Evolutionary conservation across 2,329 filamentous ascomycete species (phyloP), one percentile per base, ranked within the genome.

Genomic region (Cephalotrichum gorgonifer): DNA sequence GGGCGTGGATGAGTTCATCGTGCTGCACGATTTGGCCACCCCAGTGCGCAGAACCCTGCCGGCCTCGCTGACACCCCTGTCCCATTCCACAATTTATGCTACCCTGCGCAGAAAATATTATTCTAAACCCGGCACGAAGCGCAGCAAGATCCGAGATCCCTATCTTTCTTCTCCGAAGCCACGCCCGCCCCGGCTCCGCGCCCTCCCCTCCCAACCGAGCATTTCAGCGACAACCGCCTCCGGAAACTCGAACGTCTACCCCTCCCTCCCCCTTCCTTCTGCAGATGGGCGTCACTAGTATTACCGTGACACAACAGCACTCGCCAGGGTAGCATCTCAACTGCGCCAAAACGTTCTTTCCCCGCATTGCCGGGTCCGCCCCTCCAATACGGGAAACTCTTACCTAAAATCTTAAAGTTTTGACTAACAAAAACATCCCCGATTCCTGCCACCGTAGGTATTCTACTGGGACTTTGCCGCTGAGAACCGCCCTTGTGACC

Each of bases 371-470:
- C 22, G 25, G 45, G 33, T 47, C 45, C n/a, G 23, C 14, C 45
- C 33, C 45, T 27, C 46, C 46, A 39, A 42, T 42, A 43, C 46
- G 46, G 46, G 46, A 48, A 42, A 48, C 55, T 65, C 58, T 73
- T 73, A 72, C 70, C 68, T 73, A 73, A 73, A 60, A 66, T 54
- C 52, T 55, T 56, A 58, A 52, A 56, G 52, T 52, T 55, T 68
- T 72, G 69, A 72, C 70, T 72, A 72, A 73, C 66, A 69, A 61
- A 67, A 71, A 71, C 46, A 26, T 45, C 46, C 23, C 46, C 43
- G 46, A 38, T 48, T 48, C 46, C 46, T 48, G 25, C 25, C 26
- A 26, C 46, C 20, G 20, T 30, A 42, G 22, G 11, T 12, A 12
- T 43, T 31, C 39, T 31, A 28, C n/a, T 22, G 25, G 46, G 17